Percentiles rank a stretch among this genome's conserved stretches.
These are phyloP conservation scores for Apodospora peruviana DNA, from an alignment of 495 filamentous ascomycete genomes.

Conservation along the genomic window DNA sequence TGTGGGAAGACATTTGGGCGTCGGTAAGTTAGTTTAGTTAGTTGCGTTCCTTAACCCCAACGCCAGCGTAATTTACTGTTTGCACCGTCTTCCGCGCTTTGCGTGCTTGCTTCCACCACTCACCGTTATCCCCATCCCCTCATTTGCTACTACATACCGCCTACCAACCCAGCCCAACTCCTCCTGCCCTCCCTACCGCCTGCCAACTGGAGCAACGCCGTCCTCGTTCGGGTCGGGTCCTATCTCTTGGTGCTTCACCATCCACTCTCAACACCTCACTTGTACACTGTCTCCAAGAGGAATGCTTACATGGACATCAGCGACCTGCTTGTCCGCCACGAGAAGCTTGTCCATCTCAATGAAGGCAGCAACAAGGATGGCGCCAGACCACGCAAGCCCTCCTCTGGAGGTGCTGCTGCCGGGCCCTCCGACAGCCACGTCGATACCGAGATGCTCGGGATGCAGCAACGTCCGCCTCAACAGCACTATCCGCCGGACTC, in stretches of 20 bases:
- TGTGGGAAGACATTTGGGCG: constrained; percentile 55
- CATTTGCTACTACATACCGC: neutral
- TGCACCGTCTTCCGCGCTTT: constrained; percentile 6
- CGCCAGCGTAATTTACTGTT: too few relatives aligned
- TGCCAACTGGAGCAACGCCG: constrained; percentile 1
- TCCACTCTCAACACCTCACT: constrained; percentile 1
- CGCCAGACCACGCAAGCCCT: constrained; percentile 39
- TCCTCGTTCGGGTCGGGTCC: constrained; percentile 1
- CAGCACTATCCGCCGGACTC: constrained; percentile 30
- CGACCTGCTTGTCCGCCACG: constrained; percentile 66
- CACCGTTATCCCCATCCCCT: constrained; percentile 5
- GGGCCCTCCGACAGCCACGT: constrained; percentile 33
- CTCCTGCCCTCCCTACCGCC: constrained; percentile 3
- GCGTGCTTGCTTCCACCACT: constrained; percentile 9
- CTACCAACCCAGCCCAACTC: constrained; percentile 4
- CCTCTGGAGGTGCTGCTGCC: constrained; percentile 32
- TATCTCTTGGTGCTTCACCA: constrained; percentile 4
- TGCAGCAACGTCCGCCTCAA: constrained; percentile 25
- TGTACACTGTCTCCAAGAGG: constrained; percentile 14
- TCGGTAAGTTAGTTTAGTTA: constrained; percentile 40
- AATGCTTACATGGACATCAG: constrained; percentile 55
- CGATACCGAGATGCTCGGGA: constrained; percentile 40
- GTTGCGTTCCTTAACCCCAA: too few relatives aligned
- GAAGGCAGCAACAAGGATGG: constrained; percentile 48
- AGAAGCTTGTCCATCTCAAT: constrained; percentile 66